Base-by-base conservation (phyloP, 2,329 filamentous ascomycete genomes). In the Stylonectria norvegica region DNA sequence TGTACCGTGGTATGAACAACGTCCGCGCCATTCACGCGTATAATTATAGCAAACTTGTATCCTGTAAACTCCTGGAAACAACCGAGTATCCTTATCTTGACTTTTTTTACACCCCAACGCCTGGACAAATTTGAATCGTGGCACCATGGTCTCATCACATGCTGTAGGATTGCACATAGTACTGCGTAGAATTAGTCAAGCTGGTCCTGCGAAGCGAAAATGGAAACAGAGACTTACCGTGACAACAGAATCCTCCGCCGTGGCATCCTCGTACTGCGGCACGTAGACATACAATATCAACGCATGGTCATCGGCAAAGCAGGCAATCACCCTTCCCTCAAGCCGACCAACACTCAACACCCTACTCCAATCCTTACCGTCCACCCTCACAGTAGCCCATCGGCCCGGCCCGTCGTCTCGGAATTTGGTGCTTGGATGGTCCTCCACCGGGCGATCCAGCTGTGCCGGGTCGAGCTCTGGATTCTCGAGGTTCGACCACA, bases 311-410 rank as follows among this genome's bases (percentile, higher is more conserved):
- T 93, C 75, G 27, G 82, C 82, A 63, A 94, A 89, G 60, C 90
- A 96, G 41, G 90, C 93, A 70, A 97, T 93, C 36, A 97, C 91
- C 52, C 89, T 77, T 1, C 89, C 91, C 53, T 93, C 91, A 20
- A 97, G 69, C 36, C 90, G 75, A 2, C 91, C 91, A 10, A 97
- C 90, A 62, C 89, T 94, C 51, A 98, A 72, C n/a, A 97, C 91
- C 52, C 80, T 81, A 20, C 89, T 89, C 91, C 93, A 97, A 62
- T 98, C 93, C 62, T 82, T 85, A 22, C 89, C 93, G 66, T 97
- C 93, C 17, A 97, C 89, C 38, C 87, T 76, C 23, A 97, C 91
- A 17, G 80, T 89, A 1, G 89, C 88, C 89, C 91, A 97, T 32
- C 81, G 82, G 46, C 89, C 82, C 11, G 89, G 86, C 11, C 86